Conservation (phyloP, 345 rosid species). For the Lepidium aucheri region DNA sequence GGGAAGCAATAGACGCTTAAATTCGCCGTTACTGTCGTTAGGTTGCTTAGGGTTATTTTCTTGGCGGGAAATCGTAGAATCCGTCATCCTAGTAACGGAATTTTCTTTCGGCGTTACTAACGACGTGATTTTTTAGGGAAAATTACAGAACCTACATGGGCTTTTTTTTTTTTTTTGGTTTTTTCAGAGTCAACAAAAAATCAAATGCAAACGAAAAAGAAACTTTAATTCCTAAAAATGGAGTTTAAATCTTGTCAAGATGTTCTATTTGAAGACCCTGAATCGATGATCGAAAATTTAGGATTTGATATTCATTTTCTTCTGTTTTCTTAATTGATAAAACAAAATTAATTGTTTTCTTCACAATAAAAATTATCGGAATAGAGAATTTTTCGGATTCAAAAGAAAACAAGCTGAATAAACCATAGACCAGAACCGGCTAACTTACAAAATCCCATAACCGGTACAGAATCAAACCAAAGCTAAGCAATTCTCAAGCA, state of each 20-base stretch:
- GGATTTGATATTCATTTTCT: neutral
- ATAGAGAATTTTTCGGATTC: slow-evolving; percentile 8
- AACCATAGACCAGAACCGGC: slow-evolving; percentile 11
- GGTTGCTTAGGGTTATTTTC: slow-evolving; percentile 16
- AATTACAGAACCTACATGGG: too few relatives aligned
- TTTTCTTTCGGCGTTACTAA: slow-evolving; percentile 16
- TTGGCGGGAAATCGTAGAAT: slow-evolving; percentile 23
- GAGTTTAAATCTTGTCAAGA: neutral
- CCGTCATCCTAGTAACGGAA: slow-evolving; percentile 20
- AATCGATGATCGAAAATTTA: neutral
- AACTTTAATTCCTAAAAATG: neutral
- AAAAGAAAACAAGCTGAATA: neutral
- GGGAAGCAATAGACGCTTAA: slow-evolving; percentile 32
- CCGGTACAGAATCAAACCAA: slow-evolving; percentile 14
- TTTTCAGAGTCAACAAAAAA: neutral
- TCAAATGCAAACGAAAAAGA: neutral
- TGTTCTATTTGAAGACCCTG: neutral
- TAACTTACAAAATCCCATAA: slow-evolving; percentile 14
- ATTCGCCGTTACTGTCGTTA: slow-evolving; percentile 33
- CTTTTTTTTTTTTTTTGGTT: neutral
- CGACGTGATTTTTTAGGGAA: neutral
- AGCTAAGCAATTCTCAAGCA: slow-evolving; percentile 8
- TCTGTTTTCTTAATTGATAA: neutral
- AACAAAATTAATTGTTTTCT: neutral
- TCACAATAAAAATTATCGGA: neutral